These are phyloP conservation scores for Mycena crocata DNA, from an alignment of 768 basidiomycete species.

Conservation along the genomic window DNA sequence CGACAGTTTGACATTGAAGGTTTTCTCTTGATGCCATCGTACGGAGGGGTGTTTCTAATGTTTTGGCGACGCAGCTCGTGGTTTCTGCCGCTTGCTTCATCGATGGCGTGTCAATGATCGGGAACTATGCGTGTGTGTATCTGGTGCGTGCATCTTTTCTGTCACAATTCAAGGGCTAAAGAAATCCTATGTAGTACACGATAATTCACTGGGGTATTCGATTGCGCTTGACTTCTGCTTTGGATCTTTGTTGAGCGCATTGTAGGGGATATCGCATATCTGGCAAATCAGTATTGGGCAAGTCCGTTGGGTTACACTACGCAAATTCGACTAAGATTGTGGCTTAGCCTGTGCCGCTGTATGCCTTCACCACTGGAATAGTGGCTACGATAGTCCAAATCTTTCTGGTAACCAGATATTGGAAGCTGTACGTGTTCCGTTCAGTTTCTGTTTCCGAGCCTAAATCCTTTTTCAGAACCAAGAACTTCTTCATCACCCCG, in stretches of 20 bases:
- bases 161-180: neutral
- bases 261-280: neutral
- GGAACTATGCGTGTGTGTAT: constrained; percentile 1
- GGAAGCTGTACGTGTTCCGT: neutral
- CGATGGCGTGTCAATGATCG: neutral
- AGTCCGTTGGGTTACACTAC: neutral
- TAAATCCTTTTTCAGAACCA: neutral
- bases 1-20: neutral
- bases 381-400: neutral
- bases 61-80: neutral
- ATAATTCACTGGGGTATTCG: neutral
- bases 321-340: neutral
- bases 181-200: neutral
- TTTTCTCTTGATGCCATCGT: neutral
- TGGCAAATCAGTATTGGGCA: neutral
- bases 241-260: neutral
- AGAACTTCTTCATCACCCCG: neutral
- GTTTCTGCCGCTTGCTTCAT: neutral
- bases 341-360: neutral
- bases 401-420: constrained; percentile 7
- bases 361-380: neutral
- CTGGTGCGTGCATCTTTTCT: neutral
- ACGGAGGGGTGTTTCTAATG: neutral
- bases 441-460: neutral
- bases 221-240: neutral